phyloP scores from a whole-genome alignment of 1,139 yeast species.

The Wickerhamiella pararugosa region DNA sequence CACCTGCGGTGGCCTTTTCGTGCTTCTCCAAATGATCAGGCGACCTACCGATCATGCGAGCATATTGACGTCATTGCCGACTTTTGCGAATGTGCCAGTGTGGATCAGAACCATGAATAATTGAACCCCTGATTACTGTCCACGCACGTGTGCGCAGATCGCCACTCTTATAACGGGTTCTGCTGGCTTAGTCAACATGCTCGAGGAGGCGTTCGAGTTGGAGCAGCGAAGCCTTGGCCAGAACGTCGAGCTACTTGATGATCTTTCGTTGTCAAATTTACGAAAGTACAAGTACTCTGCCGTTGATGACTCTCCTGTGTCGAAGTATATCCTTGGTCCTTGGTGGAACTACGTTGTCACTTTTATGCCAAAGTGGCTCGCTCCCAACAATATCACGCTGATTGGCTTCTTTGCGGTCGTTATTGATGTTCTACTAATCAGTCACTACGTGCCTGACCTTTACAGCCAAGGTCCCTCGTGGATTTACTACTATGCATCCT shows the following conservation, averaged over 20 bases:
- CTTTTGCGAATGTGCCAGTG: too few species aligned
- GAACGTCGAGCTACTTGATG: conserved; percentile 13
- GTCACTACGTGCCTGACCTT: conserved; percentile 47
- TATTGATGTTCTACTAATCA: conserved; percentile 37
- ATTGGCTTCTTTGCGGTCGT: conserved; percentile 48
- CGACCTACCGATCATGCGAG: too few species aligned
- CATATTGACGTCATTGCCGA: too few species aligned
- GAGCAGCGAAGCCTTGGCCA: conserved; percentile 17
- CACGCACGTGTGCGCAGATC: too few species aligned
- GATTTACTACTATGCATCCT: conserved; percentile 53
- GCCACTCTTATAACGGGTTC: not conserved
- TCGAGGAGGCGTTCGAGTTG: conserved; percentile 15
- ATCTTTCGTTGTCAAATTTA: conserved; percentile 14
- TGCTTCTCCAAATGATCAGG: too few species aligned
- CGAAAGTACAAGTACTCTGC: conserved; percentile 27
- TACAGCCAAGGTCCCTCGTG: conserved; percentile 41
- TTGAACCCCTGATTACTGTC: too few species aligned
- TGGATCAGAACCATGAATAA: too few species aligned
- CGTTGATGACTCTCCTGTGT: conserved; percentile 53
- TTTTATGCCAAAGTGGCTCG: conserved; percentile 58
- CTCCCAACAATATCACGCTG: conserved; percentile 63
- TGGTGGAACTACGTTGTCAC: conserved; percentile 48
- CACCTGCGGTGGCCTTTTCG: too few species aligned
- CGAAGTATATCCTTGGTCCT: conserved; percentile 47
- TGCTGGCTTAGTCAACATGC: not conserved